Percentiles rank a stretch among this genome's conserved stretches.
Evolutionary conservation across 441 rosid genomes (phyloP).

Genomic region (Omphalea diandra): DNA sequence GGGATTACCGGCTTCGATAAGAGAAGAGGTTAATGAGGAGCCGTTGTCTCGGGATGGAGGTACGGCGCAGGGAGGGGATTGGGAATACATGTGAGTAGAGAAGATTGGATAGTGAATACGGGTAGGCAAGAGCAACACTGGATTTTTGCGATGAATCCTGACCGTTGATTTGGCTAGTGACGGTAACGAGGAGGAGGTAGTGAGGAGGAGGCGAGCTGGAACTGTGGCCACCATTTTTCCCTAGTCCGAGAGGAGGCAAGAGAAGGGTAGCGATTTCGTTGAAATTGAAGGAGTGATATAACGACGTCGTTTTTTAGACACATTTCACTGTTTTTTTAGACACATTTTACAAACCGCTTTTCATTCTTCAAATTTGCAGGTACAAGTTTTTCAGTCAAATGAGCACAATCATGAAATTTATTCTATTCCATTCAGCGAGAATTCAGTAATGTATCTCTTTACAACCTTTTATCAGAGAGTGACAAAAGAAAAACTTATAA

Average conservation of each 20-base stretch:
- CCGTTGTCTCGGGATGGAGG: constrained; percentile 35
- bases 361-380: too few species aligned
- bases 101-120: constrained; percentile 8
- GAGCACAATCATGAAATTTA: too few species aligned
- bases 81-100: constrained; percentile 33
- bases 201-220: constrained; percentile 8
- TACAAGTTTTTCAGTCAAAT: too few species aligned
- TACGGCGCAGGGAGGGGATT: constrained; percentile 29
- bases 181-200: constrained; percentile 9
- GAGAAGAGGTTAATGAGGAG: constrained; percentile 25
- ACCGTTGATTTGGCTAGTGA: constrained; percentile 13
- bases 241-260: not conserved
- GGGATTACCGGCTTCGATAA: constrained; percentile 11
- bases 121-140: not conserved
- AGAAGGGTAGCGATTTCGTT: not conserved
- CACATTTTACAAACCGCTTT: too few species aligned
- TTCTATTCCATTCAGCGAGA: too few species aligned
- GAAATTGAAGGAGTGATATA: too few species aligned
- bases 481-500: too few species aligned
- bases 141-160: constrained; percentile 16
- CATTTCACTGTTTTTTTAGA: too few species aligned
- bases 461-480: too few species aligned
- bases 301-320: too few species aligned
- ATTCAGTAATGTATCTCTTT: too few species aligned
- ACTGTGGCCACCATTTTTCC: constrained; percentile 18